Evolutionary conservation across 2,329 filamentous ascomycete species (phyloP).

Genomic region (Neurospora crassa): DNA sequence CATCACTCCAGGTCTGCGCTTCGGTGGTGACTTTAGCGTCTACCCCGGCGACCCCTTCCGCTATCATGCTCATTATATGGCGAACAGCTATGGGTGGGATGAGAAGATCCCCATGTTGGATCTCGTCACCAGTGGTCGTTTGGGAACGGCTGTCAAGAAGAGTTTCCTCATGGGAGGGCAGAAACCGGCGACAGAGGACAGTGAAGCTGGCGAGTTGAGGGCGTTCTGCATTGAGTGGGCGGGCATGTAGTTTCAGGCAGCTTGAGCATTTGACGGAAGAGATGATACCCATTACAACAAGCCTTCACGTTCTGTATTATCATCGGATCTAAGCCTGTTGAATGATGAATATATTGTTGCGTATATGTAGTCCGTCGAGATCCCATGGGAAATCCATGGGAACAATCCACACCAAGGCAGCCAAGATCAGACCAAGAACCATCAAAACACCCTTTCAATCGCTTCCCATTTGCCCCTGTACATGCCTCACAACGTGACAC

Average conservation of each 20-base stretch:
- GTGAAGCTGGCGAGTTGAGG: conserved; percentile 38
- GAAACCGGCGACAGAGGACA: conserved; percentile 25
- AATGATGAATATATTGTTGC: neutral
- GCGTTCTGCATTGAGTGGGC: conserved; percentile 91
- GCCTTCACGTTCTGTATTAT: neutral
- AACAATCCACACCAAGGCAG: neutral
- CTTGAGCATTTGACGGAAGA: neutral
- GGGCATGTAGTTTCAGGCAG: conserved; percentile 55
- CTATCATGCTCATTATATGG: conserved; percentile 92
- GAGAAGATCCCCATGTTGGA: conserved; percentile 78
- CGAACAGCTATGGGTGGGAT: conserved; percentile 77
- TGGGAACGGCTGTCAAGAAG: conserved; percentile 95
- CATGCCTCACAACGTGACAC: neutral
- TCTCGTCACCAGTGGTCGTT: conserved; percentile 72
- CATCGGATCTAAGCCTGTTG: neutral
- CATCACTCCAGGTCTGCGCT: conserved; percentile 83
- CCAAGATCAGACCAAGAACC: neutral
- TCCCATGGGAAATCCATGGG: neutral
- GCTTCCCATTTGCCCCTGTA: neutral
- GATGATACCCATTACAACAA: neutral
- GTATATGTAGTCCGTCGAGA: neutral
- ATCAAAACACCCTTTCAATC: neutral
- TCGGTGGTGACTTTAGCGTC: conserved; percentile 87
- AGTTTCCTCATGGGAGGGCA: conserved; percentile 77
- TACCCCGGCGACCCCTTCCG: conserved; percentile 92